phyloP scores from a whole-genome alignment of 345 rosid genomes.

The Lumnitzera littorea region DNA sequence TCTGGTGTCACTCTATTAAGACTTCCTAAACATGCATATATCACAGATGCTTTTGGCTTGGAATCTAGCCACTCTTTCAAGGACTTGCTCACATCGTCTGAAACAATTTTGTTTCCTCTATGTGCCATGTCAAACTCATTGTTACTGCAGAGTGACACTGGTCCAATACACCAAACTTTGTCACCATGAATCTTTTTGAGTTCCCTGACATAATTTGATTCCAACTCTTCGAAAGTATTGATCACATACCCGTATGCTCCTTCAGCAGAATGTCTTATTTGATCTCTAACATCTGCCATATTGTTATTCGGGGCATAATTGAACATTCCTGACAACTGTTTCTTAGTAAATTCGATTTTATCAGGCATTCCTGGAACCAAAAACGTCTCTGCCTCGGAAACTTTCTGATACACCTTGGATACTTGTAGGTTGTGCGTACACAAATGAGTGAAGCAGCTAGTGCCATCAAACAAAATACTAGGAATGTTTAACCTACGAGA shows the following conservation, averaged over 20 bases:
- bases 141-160: slow-evolving; percentile 28
- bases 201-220: slow-evolving; percentile 15
- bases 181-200: slow-evolving; percentile 9
- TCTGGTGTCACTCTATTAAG: slow-evolving; percentile 21
- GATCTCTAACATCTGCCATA: slow-evolving; percentile 17
- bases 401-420: slow-evolving; percentile 15
- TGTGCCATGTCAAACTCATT: slow-evolving; percentile 22
- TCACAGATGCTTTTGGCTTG: slow-evolving; percentile 22
- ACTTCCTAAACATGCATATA: slow-evolving; percentile 49
- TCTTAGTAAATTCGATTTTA: slow-evolving; percentile 17
- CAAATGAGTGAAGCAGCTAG: slow-evolving; percentile 23
- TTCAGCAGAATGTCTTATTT: slow-evolving; percentile 21
- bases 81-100: slow-evolving; percentile 6
- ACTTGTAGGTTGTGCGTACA: slow-evolving; percentile 18
- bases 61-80: slow-evolving; percentile 25
- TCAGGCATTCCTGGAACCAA: slow-evolving; percentile 30
- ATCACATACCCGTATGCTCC: slow-evolving; percentile 22
- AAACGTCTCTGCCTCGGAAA: slow-evolving; percentile 22
- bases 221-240: slow-evolving; percentile 35
- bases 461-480: slow-evolving; percentile 33
- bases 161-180: slow-evolving; percentile 45
- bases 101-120: slow-evolving; percentile 25
- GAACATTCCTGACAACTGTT: slow-evolving; percentile 31
- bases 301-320: slow-evolving; percentile 6
- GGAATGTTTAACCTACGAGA: slow-evolving; percentile 28